Percentiles rank a stretch among this genome's conserved stretches.
Conservation (phyloP, 495 filamentous ascomycete genomes). For the Trypethelium eluteriae region DNA sequence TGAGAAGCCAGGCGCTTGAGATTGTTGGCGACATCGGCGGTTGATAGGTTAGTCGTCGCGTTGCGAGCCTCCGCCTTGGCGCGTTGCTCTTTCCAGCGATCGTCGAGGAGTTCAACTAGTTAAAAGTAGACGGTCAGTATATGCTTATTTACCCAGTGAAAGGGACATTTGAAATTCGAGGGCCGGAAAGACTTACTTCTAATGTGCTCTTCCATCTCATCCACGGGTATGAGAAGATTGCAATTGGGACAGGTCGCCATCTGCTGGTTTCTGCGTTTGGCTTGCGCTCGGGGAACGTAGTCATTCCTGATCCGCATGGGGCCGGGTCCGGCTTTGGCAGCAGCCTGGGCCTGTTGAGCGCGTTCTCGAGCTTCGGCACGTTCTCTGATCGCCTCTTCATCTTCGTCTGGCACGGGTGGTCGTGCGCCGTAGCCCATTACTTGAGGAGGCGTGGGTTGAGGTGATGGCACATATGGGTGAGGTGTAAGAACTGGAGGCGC, state of each 20-base stretch:
- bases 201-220: constrained; percentile 90
- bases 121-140: neutral
- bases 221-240: constrained; percentile 74
- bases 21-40: constrained; percentile 82
- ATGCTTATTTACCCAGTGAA: constrained; percentile 13
- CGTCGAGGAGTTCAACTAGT: constrained; percentile 81
- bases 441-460: constrained; percentile 20
- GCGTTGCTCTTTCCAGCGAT: constrained; percentile 91
- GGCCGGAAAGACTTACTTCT: constrained; percentile 49
- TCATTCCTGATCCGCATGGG: constrained; percentile 90
- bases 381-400: constrained; percentile 59
- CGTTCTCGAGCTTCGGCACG: constrained; percentile 60
- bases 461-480: constrained; percentile 24
- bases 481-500: constrained; percentile 20
- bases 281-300: constrained; percentile 78
- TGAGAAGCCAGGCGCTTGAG: constrained; percentile 94
- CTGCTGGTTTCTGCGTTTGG: constrained; percentile 53
- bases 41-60: constrained; percentile 80
- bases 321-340: constrained; percentile 55
- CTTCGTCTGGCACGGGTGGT: constrained; percentile 51
- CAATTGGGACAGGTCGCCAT: constrained; percentile 91
- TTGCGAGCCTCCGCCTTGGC: constrained; percentile 77
- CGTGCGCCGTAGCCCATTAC: constrained; percentile 19
- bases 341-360: constrained; percentile 66
- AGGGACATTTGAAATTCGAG: neutral